Evolutionary conservation across 306 rosid genomes (phyloP).

Genomic region (Castanea mollissima): DNA sequence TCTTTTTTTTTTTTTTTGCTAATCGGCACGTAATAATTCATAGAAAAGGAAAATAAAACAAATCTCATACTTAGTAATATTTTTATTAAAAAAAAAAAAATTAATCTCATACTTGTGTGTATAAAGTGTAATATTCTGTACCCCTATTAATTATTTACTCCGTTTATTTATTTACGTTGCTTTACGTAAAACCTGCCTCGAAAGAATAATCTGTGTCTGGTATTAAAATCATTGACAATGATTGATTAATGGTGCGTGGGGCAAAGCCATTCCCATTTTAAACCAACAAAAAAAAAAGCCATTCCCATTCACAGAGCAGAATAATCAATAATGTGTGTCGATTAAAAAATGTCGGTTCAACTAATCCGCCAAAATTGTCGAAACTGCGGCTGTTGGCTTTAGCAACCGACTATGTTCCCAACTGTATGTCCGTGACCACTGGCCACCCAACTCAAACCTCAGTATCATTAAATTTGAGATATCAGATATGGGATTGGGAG

Average conservation of each 20-base stretch:
- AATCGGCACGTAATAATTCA: too few relatives aligned
- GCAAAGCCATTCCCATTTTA: background rate
- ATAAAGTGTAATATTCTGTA: too few relatives aligned
- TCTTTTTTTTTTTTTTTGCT: too few relatives aligned
- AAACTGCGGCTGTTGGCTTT: constrained; percentile 12
- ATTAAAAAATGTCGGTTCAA: background rate
- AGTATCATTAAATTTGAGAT: background rate
- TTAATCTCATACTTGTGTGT: too few relatives aligned
- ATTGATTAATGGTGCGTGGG: constrained; percentile 10
- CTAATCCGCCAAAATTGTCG: background rate
- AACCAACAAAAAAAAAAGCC: background rate
- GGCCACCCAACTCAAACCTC: constrained; percentile 1
- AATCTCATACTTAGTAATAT: too few relatives aligned
- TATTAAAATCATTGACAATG: constrained; percentile 23
- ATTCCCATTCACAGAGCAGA: background rate
- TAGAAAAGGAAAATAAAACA: too few relatives aligned
- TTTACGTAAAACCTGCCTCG: background rate
- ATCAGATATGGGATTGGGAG: too few relatives aligned
- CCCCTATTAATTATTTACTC: too few relatives aligned
- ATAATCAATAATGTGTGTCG: background rate
- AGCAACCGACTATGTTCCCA: constrained; percentile 19
- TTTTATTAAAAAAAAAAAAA: too few relatives aligned
- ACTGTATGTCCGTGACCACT: constrained; percentile 29
- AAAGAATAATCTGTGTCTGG: background rate
- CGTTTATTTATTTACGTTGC: background rate